Evolutionary conservation across 306 rosid genomes (phyloP).

Genomic region (Malus sylvestris): DNA sequence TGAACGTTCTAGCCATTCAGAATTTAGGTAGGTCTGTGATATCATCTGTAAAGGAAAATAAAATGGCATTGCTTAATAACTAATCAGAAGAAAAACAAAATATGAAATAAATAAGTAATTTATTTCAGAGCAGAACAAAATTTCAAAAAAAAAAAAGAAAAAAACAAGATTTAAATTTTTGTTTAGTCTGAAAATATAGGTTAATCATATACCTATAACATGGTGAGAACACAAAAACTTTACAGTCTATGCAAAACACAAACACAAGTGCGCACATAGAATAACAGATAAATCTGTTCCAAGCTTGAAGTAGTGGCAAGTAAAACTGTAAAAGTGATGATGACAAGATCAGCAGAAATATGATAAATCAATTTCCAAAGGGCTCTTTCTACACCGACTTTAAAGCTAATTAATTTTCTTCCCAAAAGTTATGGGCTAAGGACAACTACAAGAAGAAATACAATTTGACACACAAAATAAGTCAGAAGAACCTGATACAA

Average conservation of each 20-base stretch:
- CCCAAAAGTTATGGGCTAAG: background rate
- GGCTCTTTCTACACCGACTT: background rate
- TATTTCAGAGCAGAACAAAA: slow-evolving; percentile 3
- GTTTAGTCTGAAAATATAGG: background rate
- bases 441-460: background rate
- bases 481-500: background rate
- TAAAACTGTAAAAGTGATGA: background rate
- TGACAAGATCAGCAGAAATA: background rate
- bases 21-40: slow-evolving; percentile 48
- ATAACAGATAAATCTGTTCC: background rate
- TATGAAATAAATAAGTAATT: background rate
- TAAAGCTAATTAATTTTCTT: background rate
- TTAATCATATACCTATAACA: background rate
- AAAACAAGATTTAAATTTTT: background rate
- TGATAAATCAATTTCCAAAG: background rate
- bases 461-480: background rate
- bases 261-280: background rate
- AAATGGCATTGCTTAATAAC: slow-evolving; percentile 7
- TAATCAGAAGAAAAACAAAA: slow-evolving; percentile 10
- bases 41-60: slow-evolving; percentile 58
- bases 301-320: background rate
- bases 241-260: background rate
- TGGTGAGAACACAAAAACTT: background rate
- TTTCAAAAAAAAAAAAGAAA: too few relatives aligned
- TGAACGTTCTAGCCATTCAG: slow-evolving; percentile 63